Percentiles rank a stretch among this genome's conserved stretches.
These are phyloP conservation scores for Termitomyces sp. DNA, from an alignment of 768 basidiomycete species.

Conservation along the genomic window DNA sequence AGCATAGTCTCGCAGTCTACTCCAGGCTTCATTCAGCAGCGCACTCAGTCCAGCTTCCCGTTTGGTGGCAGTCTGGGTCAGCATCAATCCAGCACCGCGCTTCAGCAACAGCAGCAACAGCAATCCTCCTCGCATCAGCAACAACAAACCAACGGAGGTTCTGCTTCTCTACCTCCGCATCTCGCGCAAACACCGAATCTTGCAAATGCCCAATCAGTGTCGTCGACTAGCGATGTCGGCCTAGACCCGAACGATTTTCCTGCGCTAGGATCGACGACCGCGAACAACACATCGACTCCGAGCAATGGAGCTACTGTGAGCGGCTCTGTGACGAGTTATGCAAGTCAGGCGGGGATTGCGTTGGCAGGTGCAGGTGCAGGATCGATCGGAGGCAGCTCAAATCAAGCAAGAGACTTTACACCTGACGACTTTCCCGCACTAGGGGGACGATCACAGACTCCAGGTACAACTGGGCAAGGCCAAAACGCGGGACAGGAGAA, in stretches of 20 bases:
- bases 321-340: constrained; percentile 65
- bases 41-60: constrained; percentile 62
- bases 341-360: constrained; percentile 73
- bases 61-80: constrained; percentile 59
- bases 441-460: constrained; percentile 56
- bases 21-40: constrained; percentile 60
- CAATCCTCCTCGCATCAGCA: constrained; percentile 46
- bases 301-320: constrained; percentile 32
- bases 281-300: constrained; percentile 37
- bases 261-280: constrained; percentile 68
- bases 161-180: constrained; percentile 52
- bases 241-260: constrained; percentile 88
- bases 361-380: constrained; percentile 40
- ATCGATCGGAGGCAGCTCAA: constrained; percentile 31
- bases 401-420: constrained; percentile 67
- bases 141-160: constrained; percentile 52
- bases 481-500: constrained; percentile 36
- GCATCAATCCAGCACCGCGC: constrained; percentile 39
- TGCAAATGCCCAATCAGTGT: constrained; percentile 54
- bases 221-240: constrained; percentile 70
- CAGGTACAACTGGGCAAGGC: constrained; percentile 32
- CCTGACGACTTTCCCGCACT: constrained; percentile 89
- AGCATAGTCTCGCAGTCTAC: constrained; percentile 54
- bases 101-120: constrained; percentile 40
- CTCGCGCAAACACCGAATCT: constrained; percentile 49